These are phyloP conservation scores for Verruconis gallopava DNA, from an alignment of 2,329 filamentous ascomycete species.

Conservation along the genomic window DNA sequence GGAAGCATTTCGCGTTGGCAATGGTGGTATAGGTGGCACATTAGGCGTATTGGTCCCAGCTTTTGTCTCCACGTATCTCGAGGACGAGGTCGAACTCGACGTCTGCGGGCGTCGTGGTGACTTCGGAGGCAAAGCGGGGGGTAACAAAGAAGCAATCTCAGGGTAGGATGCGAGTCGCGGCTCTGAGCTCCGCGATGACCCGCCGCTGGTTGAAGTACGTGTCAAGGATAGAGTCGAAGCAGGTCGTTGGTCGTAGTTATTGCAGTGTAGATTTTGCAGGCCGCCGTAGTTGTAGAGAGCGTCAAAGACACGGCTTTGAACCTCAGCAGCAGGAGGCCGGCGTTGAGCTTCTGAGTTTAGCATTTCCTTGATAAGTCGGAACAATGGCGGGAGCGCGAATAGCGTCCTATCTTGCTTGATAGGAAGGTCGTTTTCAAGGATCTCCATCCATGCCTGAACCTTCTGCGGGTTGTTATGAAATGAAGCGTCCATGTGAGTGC, in stretches of 20 bases:
- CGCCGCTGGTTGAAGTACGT: neutral
- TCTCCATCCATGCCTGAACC: slow-evolving; percentile 54
- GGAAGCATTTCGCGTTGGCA: neutral
- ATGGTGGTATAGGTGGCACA: neutral
- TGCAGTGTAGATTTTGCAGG: slow-evolving; percentile 19
- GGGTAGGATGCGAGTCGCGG: neutral
- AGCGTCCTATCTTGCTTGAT: slow-evolving; percentile 25
- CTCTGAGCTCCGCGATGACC: neutral
- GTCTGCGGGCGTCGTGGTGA: neutral
- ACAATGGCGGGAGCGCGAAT: slow-evolving; percentile 27
- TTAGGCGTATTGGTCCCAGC: neutral
- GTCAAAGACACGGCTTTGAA: slow-evolving; percentile 25
- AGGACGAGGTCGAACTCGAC: neutral
- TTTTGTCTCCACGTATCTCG: neutral
- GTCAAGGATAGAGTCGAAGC: neutral
- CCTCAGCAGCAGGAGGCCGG: slow-evolving; percentile 28
- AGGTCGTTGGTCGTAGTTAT: neutral
- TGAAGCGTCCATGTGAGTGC: slow-evolving; percentile 52
- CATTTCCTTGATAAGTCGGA: slow-evolving; percentile 30
- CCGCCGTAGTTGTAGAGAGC: slow-evolving; percentile 18
- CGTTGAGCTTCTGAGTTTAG: slow-evolving; percentile 26
- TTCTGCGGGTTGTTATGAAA: slow-evolving; percentile 61
- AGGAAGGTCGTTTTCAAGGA: slow-evolving; percentile 45
- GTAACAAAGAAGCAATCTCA: neutral
- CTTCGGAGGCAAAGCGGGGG: neutral